Conservation (phyloP, 192 early-diverging fungal species). For the Gonapodya prolifera region DNA sequence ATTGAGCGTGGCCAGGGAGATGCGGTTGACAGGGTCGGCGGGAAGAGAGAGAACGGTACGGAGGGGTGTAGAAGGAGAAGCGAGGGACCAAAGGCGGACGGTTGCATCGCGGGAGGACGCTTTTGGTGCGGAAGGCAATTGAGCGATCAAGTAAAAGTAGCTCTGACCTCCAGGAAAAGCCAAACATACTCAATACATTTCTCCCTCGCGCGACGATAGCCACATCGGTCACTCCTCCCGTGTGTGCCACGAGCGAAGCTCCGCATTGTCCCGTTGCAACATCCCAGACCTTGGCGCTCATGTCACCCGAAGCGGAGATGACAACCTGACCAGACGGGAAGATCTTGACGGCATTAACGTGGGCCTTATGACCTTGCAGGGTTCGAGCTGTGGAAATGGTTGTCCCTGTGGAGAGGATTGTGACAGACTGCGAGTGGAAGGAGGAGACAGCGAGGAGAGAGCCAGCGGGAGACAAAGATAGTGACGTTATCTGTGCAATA, state of each 20-base stretch:
- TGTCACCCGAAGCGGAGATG: background rate
- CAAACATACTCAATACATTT: background rate
- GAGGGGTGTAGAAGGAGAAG: background rate
- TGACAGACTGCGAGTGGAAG: background rate
- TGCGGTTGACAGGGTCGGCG: background rate
- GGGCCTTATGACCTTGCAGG: background rate
- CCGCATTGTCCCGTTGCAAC: background rate
- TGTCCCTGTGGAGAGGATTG: background rate
- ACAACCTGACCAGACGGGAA: constrained; percentile 1
- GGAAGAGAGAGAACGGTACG: background rate
- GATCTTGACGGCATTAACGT: background rate
- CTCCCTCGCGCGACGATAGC: constrained; percentile 3
- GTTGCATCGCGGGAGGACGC: constrained; percentile 1
- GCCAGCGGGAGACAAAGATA: background rate
- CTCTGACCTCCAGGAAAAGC: background rate
- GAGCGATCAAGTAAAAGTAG: background rate
- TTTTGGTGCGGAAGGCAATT: background rate
- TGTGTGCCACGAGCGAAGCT: background rate
- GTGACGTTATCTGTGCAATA: background rate
- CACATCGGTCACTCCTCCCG: background rate
- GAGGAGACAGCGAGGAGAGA: background rate
- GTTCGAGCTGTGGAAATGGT: background rate
- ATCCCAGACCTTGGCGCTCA: background rate
- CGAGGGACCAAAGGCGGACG: background rate
- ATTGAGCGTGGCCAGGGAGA: background rate